These are phyloP conservation scores for Fraxinus velutina DNA, from an alignment of 305 asterid genomes.

Conservation along the genomic window DNA sequence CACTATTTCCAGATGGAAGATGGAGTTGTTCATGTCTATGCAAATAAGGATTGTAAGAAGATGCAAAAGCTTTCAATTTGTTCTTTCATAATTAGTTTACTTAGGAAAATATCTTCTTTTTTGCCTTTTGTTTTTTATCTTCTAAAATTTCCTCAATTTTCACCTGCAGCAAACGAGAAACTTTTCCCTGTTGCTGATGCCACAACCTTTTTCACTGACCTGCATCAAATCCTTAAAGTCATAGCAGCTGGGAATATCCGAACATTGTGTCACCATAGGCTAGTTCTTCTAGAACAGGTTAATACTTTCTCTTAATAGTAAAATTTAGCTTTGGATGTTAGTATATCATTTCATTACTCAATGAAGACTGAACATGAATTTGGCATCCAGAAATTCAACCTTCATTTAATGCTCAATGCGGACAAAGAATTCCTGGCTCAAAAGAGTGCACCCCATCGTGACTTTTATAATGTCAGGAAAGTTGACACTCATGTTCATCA, in stretches of 20 bases:
- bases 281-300: no score
- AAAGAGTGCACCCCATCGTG: no score
- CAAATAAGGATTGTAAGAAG: slow-evolving; percentile 83
- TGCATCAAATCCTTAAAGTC: slow-evolving; percentile 91
- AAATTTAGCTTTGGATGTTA: no score
- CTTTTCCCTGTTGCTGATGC: slow-evolving; percentile 94
- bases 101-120: slow-evolving; percentile 3
- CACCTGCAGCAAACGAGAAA: slow-evolving; percentile 62
- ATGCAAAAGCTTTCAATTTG: slow-evolving; percentile 15
- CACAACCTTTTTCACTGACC: slow-evolving; percentile 88
- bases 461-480: no score
- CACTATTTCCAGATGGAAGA: slow-evolving; percentile 82
- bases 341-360: slow-evolving; percentile 18
- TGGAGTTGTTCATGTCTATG: slow-evolving; percentile 87
- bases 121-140: background rate
- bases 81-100: background rate
- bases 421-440: no score
- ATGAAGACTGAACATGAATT: slow-evolving; percentile 12
- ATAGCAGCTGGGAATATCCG: slow-evolving; percentile 30
- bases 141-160: slow-evolving; percentile 22
- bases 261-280: no score
- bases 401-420: no score
- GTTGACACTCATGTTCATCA: no score
- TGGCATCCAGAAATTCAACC: no score
- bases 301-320: no score